Evolutionary conservation across 805 yeast species (phyloP).

Genomic region (Candida coquimbonensis): DNA sequence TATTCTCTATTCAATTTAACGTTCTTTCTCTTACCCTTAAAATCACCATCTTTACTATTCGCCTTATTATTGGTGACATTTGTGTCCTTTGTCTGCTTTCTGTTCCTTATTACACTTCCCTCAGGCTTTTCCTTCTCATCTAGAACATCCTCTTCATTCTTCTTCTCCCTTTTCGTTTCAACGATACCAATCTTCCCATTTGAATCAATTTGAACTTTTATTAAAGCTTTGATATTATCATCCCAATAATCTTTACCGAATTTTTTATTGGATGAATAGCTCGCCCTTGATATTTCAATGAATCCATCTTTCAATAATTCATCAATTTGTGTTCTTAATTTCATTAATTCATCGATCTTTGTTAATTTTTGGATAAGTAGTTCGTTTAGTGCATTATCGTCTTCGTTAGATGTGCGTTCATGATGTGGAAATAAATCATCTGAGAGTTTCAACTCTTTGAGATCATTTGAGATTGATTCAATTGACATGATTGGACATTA

Average conservation of each 20-base stretch:
- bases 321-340: constrained; percentile 1
- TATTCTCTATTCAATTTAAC: constrained; percentile 3
- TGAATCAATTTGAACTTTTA: constrained; percentile 4
- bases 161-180: neutral
- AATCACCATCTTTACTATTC: neutral
- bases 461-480: neutral
- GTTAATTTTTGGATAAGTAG: constrained; percentile 4
- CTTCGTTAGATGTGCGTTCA: neutral
- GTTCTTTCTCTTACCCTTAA: constrained; percentile 1
- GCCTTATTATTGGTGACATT: no score
- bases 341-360: constrained; percentile 11
- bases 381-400: neutral
- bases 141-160: neutral
- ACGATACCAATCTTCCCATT: neutral
- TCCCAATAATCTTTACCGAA: constrained; percentile 40
- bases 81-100: constrained; percentile 3
- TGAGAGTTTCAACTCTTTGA: constrained; percentile 2
- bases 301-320: constrained; percentile 26
- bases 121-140: neutral
- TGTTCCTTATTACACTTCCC: constrained; percentile 1
- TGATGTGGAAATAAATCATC: constrained; percentile 12
- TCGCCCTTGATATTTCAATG: constrained; percentile 39
- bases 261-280: constrained; percentile 26
- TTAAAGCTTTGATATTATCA: constrained; percentile 23
- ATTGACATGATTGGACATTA: neutral